phyloP scores from a whole-genome alignment of 352 stramenopile genomes.

The Phytophthora fragariaefolia region DNA sequence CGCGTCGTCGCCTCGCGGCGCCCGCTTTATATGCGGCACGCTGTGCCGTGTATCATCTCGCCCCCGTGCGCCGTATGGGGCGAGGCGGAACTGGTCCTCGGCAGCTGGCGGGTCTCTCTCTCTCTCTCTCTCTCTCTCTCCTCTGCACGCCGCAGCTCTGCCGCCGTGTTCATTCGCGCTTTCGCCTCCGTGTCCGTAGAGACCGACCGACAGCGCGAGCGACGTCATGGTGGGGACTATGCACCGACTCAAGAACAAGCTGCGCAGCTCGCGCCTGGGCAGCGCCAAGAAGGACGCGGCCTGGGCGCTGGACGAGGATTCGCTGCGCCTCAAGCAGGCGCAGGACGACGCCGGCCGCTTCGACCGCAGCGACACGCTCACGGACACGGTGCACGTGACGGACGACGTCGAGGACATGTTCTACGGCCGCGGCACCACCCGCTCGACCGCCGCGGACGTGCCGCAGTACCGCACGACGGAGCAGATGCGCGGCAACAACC shows the following conservation, averaged over 20 bases:
- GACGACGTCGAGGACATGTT: conserved; percentile 82
- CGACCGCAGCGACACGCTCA: conserved; percentile 43
- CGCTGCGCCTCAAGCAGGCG: conserved; percentile 52
- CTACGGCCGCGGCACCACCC: conserved; percentile 38
- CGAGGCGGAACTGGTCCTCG: not conserved
- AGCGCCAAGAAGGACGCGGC: conserved; percentile 35
- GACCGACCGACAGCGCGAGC: too few relatives aligned
- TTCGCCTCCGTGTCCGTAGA: too few relatives aligned
- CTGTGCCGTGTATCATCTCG: too few relatives aligned
- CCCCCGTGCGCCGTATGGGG: too few relatives aligned
- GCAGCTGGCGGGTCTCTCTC: not conserved
- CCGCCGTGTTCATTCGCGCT: too few relatives aligned
- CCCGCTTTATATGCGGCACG: not conserved
- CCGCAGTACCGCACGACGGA: conserved; percentile 64
- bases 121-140: too few relatives aligned
- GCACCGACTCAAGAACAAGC: conserved; percentile 73
- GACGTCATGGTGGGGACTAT: conserved; percentile 56
- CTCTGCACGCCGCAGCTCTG: too few relatives aligned
- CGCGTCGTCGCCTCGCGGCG: not conserved
- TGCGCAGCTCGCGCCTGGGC: conserved; percentile 51
- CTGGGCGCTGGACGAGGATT: conserved; percentile 46
- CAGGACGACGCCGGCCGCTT: conserved; percentile 44
- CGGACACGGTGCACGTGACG: conserved; percentile 47
- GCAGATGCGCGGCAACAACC: conserved; percentile 53
- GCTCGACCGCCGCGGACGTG: conserved; percentile 25